phyloP scores from a whole-genome alignment of 192 early-diverging fungal species.

The Podila horticola region DNA sequence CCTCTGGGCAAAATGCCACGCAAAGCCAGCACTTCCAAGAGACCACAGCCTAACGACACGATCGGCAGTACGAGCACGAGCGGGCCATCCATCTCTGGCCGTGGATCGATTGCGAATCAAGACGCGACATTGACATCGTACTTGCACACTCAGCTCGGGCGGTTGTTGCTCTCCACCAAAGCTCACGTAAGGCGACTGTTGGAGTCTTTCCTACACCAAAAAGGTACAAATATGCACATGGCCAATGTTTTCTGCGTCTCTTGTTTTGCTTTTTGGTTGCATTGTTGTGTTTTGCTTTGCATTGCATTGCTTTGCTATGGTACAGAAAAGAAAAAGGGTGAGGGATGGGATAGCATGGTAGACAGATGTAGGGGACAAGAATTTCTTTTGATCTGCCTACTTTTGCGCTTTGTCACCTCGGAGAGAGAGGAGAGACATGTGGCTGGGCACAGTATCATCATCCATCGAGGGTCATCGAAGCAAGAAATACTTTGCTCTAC shows the following conservation, averaged over 20 bases:
- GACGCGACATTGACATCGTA: constrained; percentile 2
- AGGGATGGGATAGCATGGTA: no score
- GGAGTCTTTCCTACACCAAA: constrained; percentile 18
- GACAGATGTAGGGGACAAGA: no score
- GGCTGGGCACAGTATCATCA: no score
- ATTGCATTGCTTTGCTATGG: not conserved
- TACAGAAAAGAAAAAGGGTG: no score
- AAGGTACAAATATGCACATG: constrained; percentile 6
- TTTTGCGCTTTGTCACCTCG: no score
- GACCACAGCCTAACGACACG: not conserved
- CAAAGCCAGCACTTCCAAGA: not conserved
- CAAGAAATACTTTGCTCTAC: no score
- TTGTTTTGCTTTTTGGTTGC: not conserved
- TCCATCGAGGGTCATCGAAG: no score
- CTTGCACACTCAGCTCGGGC: constrained; percentile 25
- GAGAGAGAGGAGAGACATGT: no score
- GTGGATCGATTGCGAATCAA: not conserved
- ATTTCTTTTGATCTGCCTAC: no score
- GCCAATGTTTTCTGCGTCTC: no score
- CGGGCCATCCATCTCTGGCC: not conserved
- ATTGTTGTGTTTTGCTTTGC: not conserved
- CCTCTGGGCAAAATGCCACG: not conserved
- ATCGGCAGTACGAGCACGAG: not conserved
- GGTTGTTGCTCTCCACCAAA: constrained; percentile 24
- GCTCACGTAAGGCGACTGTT: constrained; percentile 20